These are phyloP conservation scores for Corymbia calophylla DNA, from an alignment of 441 rosid genomes.

Conservation along the genomic window DNA sequence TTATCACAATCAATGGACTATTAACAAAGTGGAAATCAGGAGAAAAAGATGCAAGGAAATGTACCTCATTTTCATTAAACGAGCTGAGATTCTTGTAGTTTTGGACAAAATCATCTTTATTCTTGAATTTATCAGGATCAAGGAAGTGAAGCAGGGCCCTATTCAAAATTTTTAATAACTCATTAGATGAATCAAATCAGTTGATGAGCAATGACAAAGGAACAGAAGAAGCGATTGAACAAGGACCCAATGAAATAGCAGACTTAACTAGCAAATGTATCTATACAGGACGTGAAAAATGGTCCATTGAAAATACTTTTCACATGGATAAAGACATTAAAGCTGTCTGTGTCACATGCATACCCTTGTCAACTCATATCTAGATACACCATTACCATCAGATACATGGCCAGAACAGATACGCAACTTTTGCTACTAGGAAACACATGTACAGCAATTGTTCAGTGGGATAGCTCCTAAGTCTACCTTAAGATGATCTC, in stretches of 20 bases:
- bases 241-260: background rate
- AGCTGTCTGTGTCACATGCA: background rate
- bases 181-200: background rate
- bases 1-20: background rate
- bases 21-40: background rate
- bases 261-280: background rate
- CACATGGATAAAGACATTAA: background rate
- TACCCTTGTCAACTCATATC: background rate
- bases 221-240: background rate
- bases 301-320: background rate
- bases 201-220: background rate
- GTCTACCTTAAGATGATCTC: background rate
- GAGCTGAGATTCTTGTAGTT: conserved; percentile 98
- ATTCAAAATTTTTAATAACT: background rate
- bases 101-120: conserved; percentile 93
- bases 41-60: background rate
- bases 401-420: background rate
- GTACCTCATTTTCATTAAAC: conserved; percentile 94
- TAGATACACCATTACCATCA: background rate
- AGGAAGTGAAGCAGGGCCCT: conserved; percentile 99
- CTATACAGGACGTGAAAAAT: background rate
- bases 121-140: conserved; percentile 87
- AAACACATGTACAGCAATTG: background rate
- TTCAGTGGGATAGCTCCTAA: background rate
- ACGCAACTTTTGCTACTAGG: background rate